Evolutionary conservation across 139 green algal species (phyloP).

Genomic region (Edaphochlamys debaryana): DNA sequence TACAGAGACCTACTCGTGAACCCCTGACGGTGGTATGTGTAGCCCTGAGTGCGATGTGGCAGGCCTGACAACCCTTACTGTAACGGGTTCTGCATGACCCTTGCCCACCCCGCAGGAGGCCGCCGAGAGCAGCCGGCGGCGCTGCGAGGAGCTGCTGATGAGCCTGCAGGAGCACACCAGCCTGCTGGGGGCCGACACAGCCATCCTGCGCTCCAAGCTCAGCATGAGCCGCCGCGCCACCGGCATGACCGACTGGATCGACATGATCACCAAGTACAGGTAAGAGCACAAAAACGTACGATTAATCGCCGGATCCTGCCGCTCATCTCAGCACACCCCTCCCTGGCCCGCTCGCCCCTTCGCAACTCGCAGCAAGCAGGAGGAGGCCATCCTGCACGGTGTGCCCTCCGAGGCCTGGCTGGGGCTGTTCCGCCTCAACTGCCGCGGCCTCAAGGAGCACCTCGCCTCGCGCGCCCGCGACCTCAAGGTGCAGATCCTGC

Average conservation of each 20-base stretch:
- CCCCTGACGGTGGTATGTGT: too few relatives aligned
- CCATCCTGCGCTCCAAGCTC: slow-evolving; percentile 24
- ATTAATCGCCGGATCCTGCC: too few relatives aligned
- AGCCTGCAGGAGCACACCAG: slow-evolving; percentile 46
- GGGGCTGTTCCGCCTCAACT: slow-evolving; percentile 47
- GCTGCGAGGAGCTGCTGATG: slow-evolving; percentile 42
- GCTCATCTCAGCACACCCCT: too few relatives aligned
- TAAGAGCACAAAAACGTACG: too few relatives aligned
- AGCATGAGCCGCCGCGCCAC: not conserved
- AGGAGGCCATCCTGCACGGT: slow-evolving; percentile 22
- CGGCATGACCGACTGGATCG: slow-evolving; percentile 41
- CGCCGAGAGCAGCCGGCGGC: slow-evolving; percentile 29
- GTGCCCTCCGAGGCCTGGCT: slow-evolving; percentile 45
- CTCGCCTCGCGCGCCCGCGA: not conserved
- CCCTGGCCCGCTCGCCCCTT: too few relatives aligned
- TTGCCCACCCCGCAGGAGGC: not conserved
- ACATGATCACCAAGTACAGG: slow-evolving; percentile 40
- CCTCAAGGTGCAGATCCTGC: slow-evolving; percentile 6
- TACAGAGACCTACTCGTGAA: not conserved
- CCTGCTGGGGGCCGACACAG: slow-evolving; percentile 17
- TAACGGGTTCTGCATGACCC: too few relatives aligned
- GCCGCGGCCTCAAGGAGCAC: slow-evolving; percentile 17
- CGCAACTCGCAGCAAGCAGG: slow-evolving; percentile 5
- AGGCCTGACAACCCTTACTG: too few relatives aligned
- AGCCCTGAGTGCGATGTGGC: too few relatives aligned